A percentile compares a stretch with the other conserved stretches of the same genome.
Evolutionary conservation across 345 rosid species (phyloP).

Genomic region (Salix caprea): DNA sequence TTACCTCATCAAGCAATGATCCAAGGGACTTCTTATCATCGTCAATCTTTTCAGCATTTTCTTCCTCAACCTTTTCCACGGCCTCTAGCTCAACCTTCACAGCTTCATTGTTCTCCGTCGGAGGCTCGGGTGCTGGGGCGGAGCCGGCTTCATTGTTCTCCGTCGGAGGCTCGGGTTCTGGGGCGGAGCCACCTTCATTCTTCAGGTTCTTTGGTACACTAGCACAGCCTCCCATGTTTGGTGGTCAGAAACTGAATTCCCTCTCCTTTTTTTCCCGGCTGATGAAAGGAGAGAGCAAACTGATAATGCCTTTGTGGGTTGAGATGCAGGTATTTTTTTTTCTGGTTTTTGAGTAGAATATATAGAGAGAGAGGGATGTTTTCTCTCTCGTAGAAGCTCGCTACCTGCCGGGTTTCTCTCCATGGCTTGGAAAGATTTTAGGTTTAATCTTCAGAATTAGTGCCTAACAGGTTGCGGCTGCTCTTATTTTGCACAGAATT

Average conservation of each 20-base stretch:
- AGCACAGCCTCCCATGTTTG: constrained; percentile 10
- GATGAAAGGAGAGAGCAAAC: background rate
- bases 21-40: background rate
- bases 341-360: background rate
- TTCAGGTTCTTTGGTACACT: background rate
- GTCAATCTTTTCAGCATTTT: background rate
- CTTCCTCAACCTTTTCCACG: background rate
- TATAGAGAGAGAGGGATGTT: background rate
- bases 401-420: background rate
- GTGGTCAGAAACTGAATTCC: background rate
- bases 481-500: background rate
- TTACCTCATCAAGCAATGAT: background rate
- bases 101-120: background rate
- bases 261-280: background rate
- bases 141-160: background rate
- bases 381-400: background rate
- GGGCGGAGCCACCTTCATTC: background rate
- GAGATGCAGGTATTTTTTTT: background rate
- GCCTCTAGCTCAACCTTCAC: background rate
- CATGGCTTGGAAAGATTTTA: background rate
- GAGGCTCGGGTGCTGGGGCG: background rate
- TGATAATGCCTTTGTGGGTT: background rate
- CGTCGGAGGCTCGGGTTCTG: background rate
- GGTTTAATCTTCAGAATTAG: background rate
- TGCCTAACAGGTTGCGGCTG: background rate